phyloP scores from a whole-genome alignment of 2,329 filamentous ascomycete species.

The Diaporthe helianthi region DNA sequence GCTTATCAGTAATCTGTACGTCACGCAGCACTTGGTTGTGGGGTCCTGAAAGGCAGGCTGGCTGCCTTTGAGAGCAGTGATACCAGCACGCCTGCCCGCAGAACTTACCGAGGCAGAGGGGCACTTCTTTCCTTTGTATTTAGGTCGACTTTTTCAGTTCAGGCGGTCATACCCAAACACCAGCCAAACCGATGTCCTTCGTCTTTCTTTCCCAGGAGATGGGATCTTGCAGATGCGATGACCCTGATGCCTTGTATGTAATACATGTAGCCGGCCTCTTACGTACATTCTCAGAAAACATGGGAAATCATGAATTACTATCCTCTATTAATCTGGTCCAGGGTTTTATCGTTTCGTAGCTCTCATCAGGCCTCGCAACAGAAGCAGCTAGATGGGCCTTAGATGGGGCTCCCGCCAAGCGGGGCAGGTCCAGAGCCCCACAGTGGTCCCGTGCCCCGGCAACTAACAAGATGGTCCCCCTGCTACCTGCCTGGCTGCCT shows the following conservation, averaged over 20 bases:
- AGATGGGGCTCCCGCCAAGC: constrained; percentile 8
- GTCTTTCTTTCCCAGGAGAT: neutral
- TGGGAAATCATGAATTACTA: neutral
- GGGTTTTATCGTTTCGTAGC: neutral
- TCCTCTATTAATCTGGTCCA: neutral
- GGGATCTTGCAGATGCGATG: neutral
- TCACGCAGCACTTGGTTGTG: constrained; percentile 5
- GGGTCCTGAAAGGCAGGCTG: neutral
- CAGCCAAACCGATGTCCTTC: neutral
- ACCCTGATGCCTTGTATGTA: neutral
- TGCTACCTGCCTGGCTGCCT: neutral
- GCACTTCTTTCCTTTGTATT: constrained; percentile 7
- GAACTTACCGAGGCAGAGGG: neutral
- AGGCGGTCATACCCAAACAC: neutral
- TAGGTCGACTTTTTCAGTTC: neutral
- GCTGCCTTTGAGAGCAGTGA: neutral
- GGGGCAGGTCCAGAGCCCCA: constrained; percentile 20
- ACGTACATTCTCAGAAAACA: neutral
- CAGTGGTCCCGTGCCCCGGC: constrained; percentile 34
- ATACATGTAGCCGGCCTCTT: neutral
- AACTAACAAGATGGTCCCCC: constrained; percentile 6
- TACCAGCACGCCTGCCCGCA: neutral
- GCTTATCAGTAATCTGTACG: constrained; percentile 31
- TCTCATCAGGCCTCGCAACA: neutral
- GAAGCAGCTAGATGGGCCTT: neutral